These are phyloP conservation scores for Kazachstania africana DNA, from an alignment of 805 yeast species.

Conservation along the genomic window DNA sequence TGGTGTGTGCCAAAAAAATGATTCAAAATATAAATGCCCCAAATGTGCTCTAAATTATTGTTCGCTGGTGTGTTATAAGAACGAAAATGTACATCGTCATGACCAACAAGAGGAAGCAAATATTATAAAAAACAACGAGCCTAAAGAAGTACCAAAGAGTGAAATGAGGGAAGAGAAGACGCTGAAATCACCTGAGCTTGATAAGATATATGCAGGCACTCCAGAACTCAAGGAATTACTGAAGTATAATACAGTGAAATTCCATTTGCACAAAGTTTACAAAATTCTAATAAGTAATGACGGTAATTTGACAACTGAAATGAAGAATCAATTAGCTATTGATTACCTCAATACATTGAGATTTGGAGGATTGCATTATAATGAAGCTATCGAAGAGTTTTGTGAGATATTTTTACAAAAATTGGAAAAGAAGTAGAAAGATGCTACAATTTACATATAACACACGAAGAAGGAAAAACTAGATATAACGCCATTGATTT, in stretches of 20 bases:
- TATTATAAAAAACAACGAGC: conserved; percentile 4
- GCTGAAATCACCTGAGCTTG: conserved; percentile 12
- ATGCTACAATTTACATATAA: too few relatives aligned
- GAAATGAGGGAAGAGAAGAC: background rate
- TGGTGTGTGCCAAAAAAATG: conserved; percentile 24
- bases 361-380: conserved; percentile 47
- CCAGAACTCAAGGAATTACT: conserved; percentile 34
- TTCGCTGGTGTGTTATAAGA: conserved; percentile 45
- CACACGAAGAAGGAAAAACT: too few relatives aligned
- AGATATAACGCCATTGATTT: too few relatives aligned
- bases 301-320: conserved; percentile 19
- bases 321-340: conserved; percentile 41
- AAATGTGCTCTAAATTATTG: conserved; percentile 39
- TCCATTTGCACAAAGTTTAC: conserved; percentile 40
- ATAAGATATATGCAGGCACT: conserved; percentile 28
- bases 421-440: too few relatives aligned
- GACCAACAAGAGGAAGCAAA: conserved; percentile 23
- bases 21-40: conserved; percentile 38
- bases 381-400: conserved; percentile 55
- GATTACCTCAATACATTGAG: conserved; percentile 47
- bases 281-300: conserved; percentile 30
- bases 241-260: conserved; percentile 35
- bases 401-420: conserved; percentile 24
- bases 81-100: conserved; percentile 25
- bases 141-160: conserved; percentile 1